Base-by-base conservation (phyloP, 345 rosid genomes). In the Corchorus capsularis region DNA sequence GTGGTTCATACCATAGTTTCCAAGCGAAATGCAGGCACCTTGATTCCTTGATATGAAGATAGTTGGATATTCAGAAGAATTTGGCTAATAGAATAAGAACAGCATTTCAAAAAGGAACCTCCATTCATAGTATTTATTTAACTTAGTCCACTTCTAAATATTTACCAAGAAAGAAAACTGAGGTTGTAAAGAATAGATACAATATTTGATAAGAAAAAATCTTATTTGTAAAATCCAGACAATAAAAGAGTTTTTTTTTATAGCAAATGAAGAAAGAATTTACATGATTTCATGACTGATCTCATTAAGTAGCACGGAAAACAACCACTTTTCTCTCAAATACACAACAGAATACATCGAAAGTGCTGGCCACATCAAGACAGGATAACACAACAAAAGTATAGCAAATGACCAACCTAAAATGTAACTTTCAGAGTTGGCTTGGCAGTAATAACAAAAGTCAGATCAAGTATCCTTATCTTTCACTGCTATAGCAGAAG, bases 401-500 rank as follows among this genome's bases (percentile, higher is more conserved):
- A 53, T 11, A 70, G 8, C 37, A 62, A 50, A 3, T 54, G 39
- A 63, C 35, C 35, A 19, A 62, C 32, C 68, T 32, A 41, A 78
- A 78, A 49, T 19, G 19, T 6, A 49, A 77, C 63, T n/a, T 14
- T 73, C 76, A 37, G 43, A 63, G 35, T 53, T 63, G 54, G 63
- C 50, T 53, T 63, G 54, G 59, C 50, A 3, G 39, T 16, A 34
- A 41, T 6, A 20, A 63, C 45, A 74, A 39, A 46, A 53, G 60
- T 35, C 57, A 78, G 55, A 60, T 91, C 87, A 91, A 78, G 79
- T 76, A 80, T 76, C 79, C 87, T 91, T 91, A 39, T 89, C 84
- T 79, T 89, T 87, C 71, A 78, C 82, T 50, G 50, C 37, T 52
- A 66, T 49, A 37, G 77, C 74, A 10, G 84, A 81, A 71, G 88